Evolutionary conservation across 768 basidiomycete genomes (phyloP), one percentile per base, ranked within the genome.

Genomic region (Kwoniella dendrophila): DNA sequence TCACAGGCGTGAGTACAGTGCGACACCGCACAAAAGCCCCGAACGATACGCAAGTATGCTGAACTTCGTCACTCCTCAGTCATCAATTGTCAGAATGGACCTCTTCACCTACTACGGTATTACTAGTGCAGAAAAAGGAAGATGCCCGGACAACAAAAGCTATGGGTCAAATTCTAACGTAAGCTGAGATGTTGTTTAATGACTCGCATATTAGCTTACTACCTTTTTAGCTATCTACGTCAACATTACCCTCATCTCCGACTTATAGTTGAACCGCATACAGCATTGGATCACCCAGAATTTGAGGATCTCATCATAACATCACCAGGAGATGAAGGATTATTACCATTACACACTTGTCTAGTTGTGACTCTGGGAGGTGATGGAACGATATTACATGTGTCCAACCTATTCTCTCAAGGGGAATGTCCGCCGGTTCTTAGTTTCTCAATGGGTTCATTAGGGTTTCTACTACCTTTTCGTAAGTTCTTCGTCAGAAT

Each of bases 301-400:
- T 68, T 53, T 30, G 40, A 61, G 4, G 59, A 65, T 11, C 59
- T 69, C 20, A 66, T 67, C 11, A 55, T 72, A 5, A 44, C 58
- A 12, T 44, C 64, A 26, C 43, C 59, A n/a, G 67, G 64, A 10
- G 71, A 76, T 27, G 59, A 66, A 22, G 47, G 24, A 1, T 56
- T 73, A 3, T 54, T 75, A 16, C 53, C 65, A 0, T 41, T 59
- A 1, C 64, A 70, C 44, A 89, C 95, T 60, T 90, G 92, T 75
- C 82, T 97, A 8, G 88, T 96, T 20, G 86, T 96, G 27, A 95
- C 94, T 0, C 80, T 97, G 1, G 94, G 94, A 45, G 94, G 94
- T 33, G 94, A 97, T 74, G 94, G 94, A 8, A 96, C 94, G 4
- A 93, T 96, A 50, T 83, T 97, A 0, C 92, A 94, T 74, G 90